Evolutionary conservation across 2,329 filamentous ascomycete genomes (phyloP).

Genomic region (Cordyceps pruinosa): DNA sequence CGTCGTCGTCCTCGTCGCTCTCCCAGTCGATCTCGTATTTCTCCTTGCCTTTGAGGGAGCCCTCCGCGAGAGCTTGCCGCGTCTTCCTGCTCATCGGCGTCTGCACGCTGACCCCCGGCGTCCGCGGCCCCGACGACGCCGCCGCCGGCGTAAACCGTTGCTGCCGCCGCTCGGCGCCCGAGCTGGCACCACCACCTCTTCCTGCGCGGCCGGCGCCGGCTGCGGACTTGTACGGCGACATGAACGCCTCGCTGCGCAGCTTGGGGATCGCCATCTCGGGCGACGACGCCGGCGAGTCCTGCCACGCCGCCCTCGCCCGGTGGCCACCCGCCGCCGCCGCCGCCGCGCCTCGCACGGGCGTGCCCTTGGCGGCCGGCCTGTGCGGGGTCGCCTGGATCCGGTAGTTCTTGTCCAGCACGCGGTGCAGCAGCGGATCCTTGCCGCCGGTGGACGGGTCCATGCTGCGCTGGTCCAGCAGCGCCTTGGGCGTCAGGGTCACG

Average conservation of each 20-base stretch:
- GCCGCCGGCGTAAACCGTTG: slow-evolving; percentile 32
- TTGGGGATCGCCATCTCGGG: slow-evolving; percentile 76
- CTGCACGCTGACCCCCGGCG: slow-evolving; percentile 79
- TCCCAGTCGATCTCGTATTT: slow-evolving; percentile 64
- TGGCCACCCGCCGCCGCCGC: neutral
- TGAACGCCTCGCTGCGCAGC: slow-evolving; percentile 75
- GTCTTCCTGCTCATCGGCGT: slow-evolving; percentile 56
- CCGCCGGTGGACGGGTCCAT: slow-evolving; percentile 30
- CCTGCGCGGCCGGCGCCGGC: neutral
- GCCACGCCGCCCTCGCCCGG: slow-evolving; percentile 34
- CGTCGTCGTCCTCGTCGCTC: slow-evolving; percentile 63
- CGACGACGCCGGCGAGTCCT: slow-evolving; percentile 59
- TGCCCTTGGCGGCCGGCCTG: slow-evolving; percentile 40
- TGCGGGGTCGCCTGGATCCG: slow-evolving; percentile 88
- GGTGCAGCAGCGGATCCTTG: slow-evolving; percentile 78
- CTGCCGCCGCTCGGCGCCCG: slow-evolving; percentile 26
- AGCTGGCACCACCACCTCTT: neutral
- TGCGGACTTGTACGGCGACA: slow-evolving; percentile 9
- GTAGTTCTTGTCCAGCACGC: slow-evolving; percentile 92
- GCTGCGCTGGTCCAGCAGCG: slow-evolving; percentile 26
- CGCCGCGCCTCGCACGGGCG: slow-evolving; percentile 37
- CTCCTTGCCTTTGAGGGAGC: slow-evolving; percentile 21
- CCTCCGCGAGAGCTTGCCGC: slow-evolving; percentile 40
- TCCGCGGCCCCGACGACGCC: slow-evolving; percentile 46
- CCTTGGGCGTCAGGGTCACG: slow-evolving; percentile 57